Conservation (phyloP, 495 filamentous ascomycete species). For the Penicillium roqueforti region DNA sequence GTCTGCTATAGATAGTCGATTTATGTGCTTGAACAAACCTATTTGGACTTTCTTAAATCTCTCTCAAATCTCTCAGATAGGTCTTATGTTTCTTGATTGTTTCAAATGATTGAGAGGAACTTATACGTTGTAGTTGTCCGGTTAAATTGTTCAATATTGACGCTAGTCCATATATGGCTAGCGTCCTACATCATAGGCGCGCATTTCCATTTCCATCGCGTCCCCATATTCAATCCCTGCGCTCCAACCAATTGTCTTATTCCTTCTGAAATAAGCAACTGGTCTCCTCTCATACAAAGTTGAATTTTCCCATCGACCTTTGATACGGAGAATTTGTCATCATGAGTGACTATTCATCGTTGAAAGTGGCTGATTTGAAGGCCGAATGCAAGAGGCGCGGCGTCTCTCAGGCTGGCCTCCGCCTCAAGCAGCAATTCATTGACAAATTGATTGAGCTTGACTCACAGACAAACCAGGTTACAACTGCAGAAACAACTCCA, state of each 20-base stretch:
- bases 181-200: constrained; percentile 30
- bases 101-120: not conserved
- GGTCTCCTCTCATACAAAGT: not conserved
- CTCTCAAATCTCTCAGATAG: not conserved
- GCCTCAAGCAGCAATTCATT: constrained; percentile 47
- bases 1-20: not conserved
- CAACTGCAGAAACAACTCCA: not conserved
- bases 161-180: constrained; percentile 19
- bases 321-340: constrained; percentile 7
- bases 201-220: constrained; percentile 28
- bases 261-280: not conserved
- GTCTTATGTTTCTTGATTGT: not conserved
- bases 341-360: constrained; percentile 50
- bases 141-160: not conserved
- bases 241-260: not conserved
- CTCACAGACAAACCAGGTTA: constrained; percentile 14
- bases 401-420: constrained; percentile 48
- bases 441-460: constrained; percentile 46
- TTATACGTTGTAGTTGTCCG: not conserved
- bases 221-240: constrained; percentile 23
- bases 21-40: not conserved
- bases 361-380: constrained; percentile 52
- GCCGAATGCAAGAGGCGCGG: constrained; percentile 50
- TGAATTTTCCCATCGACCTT: not conserved
- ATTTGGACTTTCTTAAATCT: not conserved